Conservation (phyloP, 164 flowering plant species). For the Aristolochia fimbriata region DNA sequence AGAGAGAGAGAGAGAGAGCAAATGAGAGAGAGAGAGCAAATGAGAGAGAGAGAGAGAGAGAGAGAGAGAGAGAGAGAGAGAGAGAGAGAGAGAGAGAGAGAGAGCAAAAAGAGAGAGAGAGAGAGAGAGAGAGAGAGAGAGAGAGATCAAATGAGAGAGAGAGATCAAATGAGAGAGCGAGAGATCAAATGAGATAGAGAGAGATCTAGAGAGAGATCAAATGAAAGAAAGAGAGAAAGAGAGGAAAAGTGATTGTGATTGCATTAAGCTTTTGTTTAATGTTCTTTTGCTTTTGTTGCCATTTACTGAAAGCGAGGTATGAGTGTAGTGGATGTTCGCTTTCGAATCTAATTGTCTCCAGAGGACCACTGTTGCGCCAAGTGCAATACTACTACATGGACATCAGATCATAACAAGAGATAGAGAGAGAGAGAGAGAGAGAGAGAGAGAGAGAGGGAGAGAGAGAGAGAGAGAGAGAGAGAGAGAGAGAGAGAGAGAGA, state of each 20-base stretch:
- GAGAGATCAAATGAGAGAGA: too few species aligned
- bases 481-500: background rate
- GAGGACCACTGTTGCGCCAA: slow-evolving; percentile 6
- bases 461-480: background rate
- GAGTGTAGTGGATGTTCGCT: slow-evolving; percentile 8
- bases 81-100: background rate
- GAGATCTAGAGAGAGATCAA: background rate
- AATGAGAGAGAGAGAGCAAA: too few species aligned
- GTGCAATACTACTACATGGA: background rate
- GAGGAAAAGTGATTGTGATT: background rate
- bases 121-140: too few species aligned
- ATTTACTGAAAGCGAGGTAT: background rate
- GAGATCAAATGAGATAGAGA: background rate
- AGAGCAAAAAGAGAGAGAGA: too few species aligned
- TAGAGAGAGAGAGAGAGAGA: background rate
- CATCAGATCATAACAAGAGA: background rate
- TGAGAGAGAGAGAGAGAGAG: background rate
- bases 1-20: too few species aligned
- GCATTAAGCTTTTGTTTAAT: background rate
- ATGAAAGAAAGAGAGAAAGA: too few species aligned
- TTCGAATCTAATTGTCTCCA: slow-evolving; percentile 3
- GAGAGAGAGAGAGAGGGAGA: background rate
- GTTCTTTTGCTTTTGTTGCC: slow-evolving; percentile 6
- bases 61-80: background rate
- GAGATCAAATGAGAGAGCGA: too few species aligned